Base-by-base conservation (phyloP, 768 basidiomycete species). In the Candolleomyces aberdarensis region DNA sequence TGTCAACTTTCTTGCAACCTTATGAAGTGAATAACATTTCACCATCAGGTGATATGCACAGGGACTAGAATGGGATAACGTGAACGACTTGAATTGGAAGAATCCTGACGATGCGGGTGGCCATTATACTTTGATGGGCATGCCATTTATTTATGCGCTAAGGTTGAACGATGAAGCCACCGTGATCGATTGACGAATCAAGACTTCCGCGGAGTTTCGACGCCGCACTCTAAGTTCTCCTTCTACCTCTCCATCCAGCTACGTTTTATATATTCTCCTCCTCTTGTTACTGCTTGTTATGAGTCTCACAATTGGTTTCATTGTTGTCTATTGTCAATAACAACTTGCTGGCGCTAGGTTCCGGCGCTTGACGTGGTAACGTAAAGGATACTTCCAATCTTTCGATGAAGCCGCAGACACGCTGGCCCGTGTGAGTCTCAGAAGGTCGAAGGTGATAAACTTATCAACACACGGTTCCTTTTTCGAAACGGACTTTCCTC, bases 401-500 rank as follows among this genome's bases (percentile, higher is more conserved):
- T 43, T 61, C 60, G 53, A 56, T 56, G 60, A 55, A 61, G 51
- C 55, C 60, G 29, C 11, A 41, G 50, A 51, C 54, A 56, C 57
- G 56, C 47, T 60, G 46, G 40, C 75, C 72, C 77, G 78, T 79
- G 80, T 73, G 79, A 80, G 67, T 73, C 20, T 72, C 68, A 70
- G 77, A 78, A 78, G 73, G 67, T 64, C 63, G 65, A 66, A 64
- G 70, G 65, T 69, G 72, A 71, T 72, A 68, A 67, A 66, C 70
- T 76, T 74, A 74, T 74, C 69, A 67, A 73, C 74, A 70, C 71
- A 73, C 71, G 75, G 71, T 78, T 78, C 76, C 76, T 71, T 76
- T 78, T 76, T 74, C 72, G 71, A 76, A 71, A 67, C 67, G 67
- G 71, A 70, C 72, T 76, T 80, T 80, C 80, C 77, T 78, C 74